Evolutionary conservation across 2,329 filamentous ascomycete species (phyloP).

Genomic region (Dactylellina haptotyla): DNA sequence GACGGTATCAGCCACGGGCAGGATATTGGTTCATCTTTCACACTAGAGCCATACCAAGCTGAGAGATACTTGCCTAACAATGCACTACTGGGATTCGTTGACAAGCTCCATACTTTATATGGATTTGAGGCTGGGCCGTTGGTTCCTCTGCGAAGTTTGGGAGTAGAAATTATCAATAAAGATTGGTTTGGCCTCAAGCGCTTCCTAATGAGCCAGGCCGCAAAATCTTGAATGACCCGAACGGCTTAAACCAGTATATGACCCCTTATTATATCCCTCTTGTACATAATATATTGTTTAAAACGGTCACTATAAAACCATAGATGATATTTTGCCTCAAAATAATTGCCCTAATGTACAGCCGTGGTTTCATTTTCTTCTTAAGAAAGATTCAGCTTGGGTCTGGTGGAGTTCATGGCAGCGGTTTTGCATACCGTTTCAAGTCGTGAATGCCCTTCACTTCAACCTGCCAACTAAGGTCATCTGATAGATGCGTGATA

Average conservation of each 20-base stretch:
- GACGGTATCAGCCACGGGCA: conserved; percentile 83
- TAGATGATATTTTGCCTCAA: conserved; percentile 42
- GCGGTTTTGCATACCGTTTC: conserved; percentile 53
- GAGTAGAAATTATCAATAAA: conserved; percentile 48
- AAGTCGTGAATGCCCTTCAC: conserved; percentile 13
- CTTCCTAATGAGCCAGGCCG: conserved; percentile 80
- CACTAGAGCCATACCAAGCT: conserved; percentile 81
- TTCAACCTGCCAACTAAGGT: conserved; percentile 1
- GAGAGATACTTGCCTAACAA: conserved; percentile 87
- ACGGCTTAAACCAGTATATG: background rate
- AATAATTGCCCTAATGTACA: conserved; percentile 46
- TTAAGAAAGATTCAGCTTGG: conserved; percentile 40
- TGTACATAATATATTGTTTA: conserved; percentile 24
- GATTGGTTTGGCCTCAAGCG: conserved; percentile 76
- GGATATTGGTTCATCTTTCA: conserved; percentile 77
- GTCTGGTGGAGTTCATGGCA: conserved; percentile 35
- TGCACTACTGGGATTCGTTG: conserved; percentile 79
- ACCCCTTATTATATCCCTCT: background rate
- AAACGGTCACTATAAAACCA: conserved; percentile 7
- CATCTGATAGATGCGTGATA: background rate
- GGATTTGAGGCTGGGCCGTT: conserved; percentile 81
- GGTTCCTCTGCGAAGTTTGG: conserved; percentile 72
- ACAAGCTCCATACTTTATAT: conserved; percentile 93
- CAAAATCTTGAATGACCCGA: conserved; percentile 57
- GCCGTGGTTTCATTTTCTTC: conserved; percentile 31